These are phyloP conservation scores for Arachnopeziza araneosa DNA, from an alignment of 2,329 filamentous ascomycete species.

Conservation along the genomic window DNA sequence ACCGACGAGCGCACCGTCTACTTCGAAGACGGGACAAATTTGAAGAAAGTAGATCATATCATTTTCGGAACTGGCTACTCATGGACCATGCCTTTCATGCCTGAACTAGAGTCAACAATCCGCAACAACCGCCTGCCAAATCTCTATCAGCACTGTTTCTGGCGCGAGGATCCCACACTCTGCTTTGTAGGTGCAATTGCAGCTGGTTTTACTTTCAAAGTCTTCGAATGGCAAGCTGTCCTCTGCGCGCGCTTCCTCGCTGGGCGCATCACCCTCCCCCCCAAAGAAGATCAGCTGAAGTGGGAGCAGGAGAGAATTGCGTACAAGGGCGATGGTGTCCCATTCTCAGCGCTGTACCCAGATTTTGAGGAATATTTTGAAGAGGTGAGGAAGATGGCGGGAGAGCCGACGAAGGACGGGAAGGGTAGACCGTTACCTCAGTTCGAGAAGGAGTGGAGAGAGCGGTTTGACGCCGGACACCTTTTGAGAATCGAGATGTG, in stretches of 20 bases:
- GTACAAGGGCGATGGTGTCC: conserved; percentile 48
- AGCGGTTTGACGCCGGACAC: conserved; percentile 48
- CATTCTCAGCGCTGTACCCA: conserved; percentile 52
- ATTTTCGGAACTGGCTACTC: conserved; percentile 63
- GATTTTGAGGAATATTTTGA: conserved; percentile 64
- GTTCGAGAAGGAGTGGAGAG: conserved; percentile 43
- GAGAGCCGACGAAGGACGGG: conserved; percentile 36
- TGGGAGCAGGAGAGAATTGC: conserved; percentile 55
- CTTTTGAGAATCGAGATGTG: conserved; percentile 41
- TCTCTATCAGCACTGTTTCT: conserved; percentile 55
- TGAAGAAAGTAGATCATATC: conserved; percentile 52
- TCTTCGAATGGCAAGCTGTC: conserved; percentile 65
- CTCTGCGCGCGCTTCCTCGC: conserved; percentile 53
- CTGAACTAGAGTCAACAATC: conserved; percentile 37
- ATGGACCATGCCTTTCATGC: conserved; percentile 58
- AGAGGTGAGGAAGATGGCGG: conserved; percentile 43
- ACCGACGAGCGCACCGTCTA: conserved; percentile 40
- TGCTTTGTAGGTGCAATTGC: conserved; percentile 54
- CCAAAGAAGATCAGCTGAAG: conserved; percentile 40
- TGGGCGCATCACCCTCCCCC: conserved; percentile 46
- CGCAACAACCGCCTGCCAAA: conserved; percentile 50
- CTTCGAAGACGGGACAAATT: conserved; percentile 49
- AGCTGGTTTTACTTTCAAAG: conserved; percentile 58
- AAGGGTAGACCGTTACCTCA: conserved; percentile 41
- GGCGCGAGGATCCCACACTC: conserved; percentile 46